Evolutionary conservation across 2,329 filamentous ascomycete species (phyloP), one percentile per base, ranked within the genome.

Genomic region (Rhexocercosporidium sp.): DNA sequence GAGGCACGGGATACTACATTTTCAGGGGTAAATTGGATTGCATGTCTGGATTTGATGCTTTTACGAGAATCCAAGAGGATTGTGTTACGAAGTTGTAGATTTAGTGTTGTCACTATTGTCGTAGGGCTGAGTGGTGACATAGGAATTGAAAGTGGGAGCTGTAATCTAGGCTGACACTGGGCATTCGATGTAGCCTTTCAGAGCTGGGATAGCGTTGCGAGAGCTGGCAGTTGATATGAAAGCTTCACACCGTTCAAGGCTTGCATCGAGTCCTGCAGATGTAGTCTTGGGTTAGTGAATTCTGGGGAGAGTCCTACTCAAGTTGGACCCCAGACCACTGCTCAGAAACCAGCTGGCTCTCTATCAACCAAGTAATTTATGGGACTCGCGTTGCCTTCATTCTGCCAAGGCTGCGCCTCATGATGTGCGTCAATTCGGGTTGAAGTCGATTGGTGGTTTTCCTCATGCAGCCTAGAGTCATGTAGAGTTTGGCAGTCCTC

Each of bases 1-100:
- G 2, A 3, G 5, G 31, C 69, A 69, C 65, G 66, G 69, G 69
- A 67, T 37, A 25, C 12, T 27, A 37, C 18, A 41, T 63, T 57
- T 62, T 59, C 54, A 54, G 27, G 63, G 63, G 56, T 16, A 61
- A n/a, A 37, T 16, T 41, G 11, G 37, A 9, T 14, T 9, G 22
- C 14, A 37, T 31, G 20, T 60, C 54, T 31, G 39, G 46, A 65
- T 65, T 65, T 60, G 49, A 18, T 61, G 54, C 20, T 18, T 54
- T 44, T 61, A 65, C 56, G 63, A 65, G 56, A 6, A 11, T 31
- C 18, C 27, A 54, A 16, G 22, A 18, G 37, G 37, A 34, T 59
- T n/a, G 34, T 54, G 20, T 29, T 60, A 49, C 62, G 62, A 65
- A 47, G 63, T 34, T 65, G 63, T 34, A 65, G 31, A 22, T 12